These are phyloP conservation scores for Candida nonsorbophila DNA, from an alignment of 805 yeast species.

Conservation along the genomic window DNA sequence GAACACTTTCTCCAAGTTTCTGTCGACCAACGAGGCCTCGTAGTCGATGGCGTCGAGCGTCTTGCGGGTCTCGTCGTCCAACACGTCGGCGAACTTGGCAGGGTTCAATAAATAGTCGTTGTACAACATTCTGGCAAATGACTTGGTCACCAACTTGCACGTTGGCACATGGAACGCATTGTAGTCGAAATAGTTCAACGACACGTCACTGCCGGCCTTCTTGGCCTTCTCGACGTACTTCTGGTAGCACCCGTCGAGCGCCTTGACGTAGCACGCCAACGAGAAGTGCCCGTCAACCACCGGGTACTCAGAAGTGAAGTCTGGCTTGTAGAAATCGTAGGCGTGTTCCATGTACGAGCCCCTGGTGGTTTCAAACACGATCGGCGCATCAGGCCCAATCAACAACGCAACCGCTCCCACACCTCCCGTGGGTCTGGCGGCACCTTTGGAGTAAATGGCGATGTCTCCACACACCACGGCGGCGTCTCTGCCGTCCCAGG, in stretches of 20 bases:
- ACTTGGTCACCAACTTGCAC: conserved; percentile 89
- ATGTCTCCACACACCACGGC: conserved; percentile 96
- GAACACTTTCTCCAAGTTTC: conserved; percentile 78
- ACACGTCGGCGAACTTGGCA: conserved; percentile 39
- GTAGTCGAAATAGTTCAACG: conserved; percentile 79
- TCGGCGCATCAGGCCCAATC: conserved; percentile 97
- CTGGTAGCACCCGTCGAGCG: conserved; percentile 82
- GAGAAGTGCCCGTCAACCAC: conserved; percentile 97
- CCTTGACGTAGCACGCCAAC: conserved; percentile 87
- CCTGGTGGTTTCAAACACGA: conserved; percentile 82
- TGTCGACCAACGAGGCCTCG: conserved; percentile 76
- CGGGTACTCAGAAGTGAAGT: conserved; percentile 94
- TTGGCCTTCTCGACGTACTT: conserved; percentile 70
- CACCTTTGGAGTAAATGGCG: conserved; percentile 94
- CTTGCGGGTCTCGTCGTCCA: conserved; percentile 48
- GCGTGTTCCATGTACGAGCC: conserved; percentile 96
- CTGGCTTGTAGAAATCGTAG: conserved; percentile 97
- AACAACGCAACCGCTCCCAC: conserved; percentile 93
- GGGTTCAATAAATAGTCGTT: conserved; percentile 80
- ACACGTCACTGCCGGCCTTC: conserved; percentile 46
- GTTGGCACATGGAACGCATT: conserved; percentile 98
- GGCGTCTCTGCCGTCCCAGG: conserved; percentile 99
- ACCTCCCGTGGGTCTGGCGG: conserved; percentile 99
- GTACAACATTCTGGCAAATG: conserved; percentile 86
- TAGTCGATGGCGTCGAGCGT: conserved; percentile 53